Evolutionary conservation across 2,329 filamentous ascomycete species (phyloP), one percentile per base, ranked within the genome.

Genomic region (Helotiales sp.): DNA sequence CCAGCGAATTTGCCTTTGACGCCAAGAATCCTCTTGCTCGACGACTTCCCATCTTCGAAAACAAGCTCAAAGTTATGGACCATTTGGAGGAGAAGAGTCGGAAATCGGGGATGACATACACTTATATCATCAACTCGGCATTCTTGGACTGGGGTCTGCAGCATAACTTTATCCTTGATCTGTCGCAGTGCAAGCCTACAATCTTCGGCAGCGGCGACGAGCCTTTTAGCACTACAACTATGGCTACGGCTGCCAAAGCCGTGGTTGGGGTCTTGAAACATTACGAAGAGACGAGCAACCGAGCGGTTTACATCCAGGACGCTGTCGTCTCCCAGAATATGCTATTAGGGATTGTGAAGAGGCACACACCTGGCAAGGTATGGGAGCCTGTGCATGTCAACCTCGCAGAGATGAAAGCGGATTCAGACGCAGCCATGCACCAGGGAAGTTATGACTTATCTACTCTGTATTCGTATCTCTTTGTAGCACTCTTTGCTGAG

Each of bases 141-240:
- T 90, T 91, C 77, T 82, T 90, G 65, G 88, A 91, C 75, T 89
- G 84, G 86, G 81, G 80, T 10, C 55, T 83, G 6, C 40, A 75
- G 69, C 71, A 43, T 0, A 77, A 77, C 2, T 83, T 88, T 71
- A 57, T 86, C 4, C 60, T 86, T 1, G 79, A 85, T 65, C 50
- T 43, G 55, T 24, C 24, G 17, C 54, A 54, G 30, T 78, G 79
- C 2, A 81, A 79, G 37, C 78, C 80, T 0, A 78, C 72, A 0
- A 72, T 89, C 0, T 82, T 79, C 64, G 83, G 88, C 67, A 83
- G 82, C 1, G 87, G 87, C 0, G 78, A 87, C 45, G 66, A 70
- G 2, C 69, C 76, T 10, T 84, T 88, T 74, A 84, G 80, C 57
- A 64, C 80, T 13, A 86, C 86, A 0, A 84, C 80, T 0, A 77